phyloP scores from a whole-genome alignment of 2,329 filamentous ascomycete genomes.

The Trichoderma sp. region DNA sequence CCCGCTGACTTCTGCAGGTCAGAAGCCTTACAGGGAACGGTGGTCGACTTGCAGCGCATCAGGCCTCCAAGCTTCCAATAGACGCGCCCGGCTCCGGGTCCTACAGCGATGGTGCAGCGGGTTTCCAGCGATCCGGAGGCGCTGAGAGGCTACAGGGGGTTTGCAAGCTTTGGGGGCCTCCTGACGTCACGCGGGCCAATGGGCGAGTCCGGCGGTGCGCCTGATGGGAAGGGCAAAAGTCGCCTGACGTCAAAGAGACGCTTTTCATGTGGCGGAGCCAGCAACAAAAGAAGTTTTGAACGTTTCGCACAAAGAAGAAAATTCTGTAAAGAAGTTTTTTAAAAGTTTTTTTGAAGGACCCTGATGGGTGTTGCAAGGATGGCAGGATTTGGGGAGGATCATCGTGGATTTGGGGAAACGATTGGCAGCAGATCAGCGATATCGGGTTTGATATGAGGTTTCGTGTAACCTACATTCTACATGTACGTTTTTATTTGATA shows the following conservation, averaged over 20 bases:
- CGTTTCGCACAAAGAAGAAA: neutral
- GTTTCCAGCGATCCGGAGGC: neutral
- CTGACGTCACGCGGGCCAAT: slow-evolving; percentile 22
- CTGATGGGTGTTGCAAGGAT: neutral
- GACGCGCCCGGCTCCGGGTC: neutral
- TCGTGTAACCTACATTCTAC: neutral
- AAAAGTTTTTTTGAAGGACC: neutral
- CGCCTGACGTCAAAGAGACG: slow-evolving; percentile 20
- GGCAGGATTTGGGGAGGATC: neutral
- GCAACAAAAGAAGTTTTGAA: neutral
- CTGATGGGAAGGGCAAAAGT: neutral
- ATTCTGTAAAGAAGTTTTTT: neutral
- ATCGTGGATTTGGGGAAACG: neutral
- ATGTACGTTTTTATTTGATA: too few species aligned
- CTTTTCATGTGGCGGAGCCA: slow-evolving; percentile 39
- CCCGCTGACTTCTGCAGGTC: neutral
- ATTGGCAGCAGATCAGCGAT: neutral
- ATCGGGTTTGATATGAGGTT: neutral
- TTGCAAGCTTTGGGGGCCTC: neutral
- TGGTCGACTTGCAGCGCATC: neutral
- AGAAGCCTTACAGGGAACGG: neutral
- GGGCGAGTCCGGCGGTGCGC: neutral
- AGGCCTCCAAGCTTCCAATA: neutral
- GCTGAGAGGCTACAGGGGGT: neutral
- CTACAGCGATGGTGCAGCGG: neutral